Evolutionary conservation across 208 protist species (phyloP), one percentile per base, ranked within the genome.

Genomic region (Trypanosoma scelopori): DNA sequence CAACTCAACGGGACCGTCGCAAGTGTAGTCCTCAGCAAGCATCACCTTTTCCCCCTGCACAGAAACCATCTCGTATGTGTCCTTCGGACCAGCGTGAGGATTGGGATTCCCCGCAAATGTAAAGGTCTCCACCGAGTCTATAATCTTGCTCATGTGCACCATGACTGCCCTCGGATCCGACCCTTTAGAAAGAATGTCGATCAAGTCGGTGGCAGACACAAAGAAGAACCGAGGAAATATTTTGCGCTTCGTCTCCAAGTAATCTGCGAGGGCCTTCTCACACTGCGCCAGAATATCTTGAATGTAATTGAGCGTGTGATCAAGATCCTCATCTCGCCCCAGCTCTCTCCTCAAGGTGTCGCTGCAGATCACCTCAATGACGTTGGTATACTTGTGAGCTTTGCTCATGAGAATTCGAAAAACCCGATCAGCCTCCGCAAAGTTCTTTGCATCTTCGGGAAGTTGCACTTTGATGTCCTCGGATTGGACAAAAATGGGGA

Each of bases 191-290:
- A 99, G 89, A 76, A 99, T 99, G 72, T 99, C 97, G 57, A 99
- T 95, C 27, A 99, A 80, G 71, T 99, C 97, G 5, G 89, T 92
- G 60, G 91, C 84, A 28, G 90, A 95, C 32, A 98, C 90, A 73
- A 98, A 98, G 83, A 98, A 99, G 85, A 99, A 99, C 35, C 98
- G 87, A n/a, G 98, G 97, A 69, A 99, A 99, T 35, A 98, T 86
- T 58, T 96, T 94, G 30, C 97, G 85, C 85, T 99, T 99, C 16
- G 94, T 98, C 73, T 99, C 98, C 7, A 99, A 83, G 78, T 99
- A 99, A 64, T 99, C 97, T 35, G 93, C 83, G 1, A 99, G 75
- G 7, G 93, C 76, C 85, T 99, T 99, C 75, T 99, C 96, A 79
- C 98, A 99, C 65, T 86, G 80, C 43, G 88, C 78, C n/a, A 99